These are phyloP conservation scores for Brassica napus DNA, from an alignment of 345 rosid genomes.

Conservation along the genomic window DNA sequence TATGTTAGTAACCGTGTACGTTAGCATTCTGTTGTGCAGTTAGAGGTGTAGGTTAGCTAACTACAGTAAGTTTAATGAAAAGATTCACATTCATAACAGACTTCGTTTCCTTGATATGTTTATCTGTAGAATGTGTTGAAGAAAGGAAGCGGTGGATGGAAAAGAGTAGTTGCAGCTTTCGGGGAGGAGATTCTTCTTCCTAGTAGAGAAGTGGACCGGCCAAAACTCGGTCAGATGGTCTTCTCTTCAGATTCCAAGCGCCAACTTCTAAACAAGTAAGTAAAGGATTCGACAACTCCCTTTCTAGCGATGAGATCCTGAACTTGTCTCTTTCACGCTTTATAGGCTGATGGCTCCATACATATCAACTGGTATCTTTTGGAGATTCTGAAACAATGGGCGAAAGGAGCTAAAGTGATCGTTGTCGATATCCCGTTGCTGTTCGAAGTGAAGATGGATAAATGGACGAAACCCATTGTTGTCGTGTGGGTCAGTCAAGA, in stretches of 20 bases:
- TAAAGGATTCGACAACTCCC: too few species aligned
- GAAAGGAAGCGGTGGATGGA: slow-evolving; percentile 67
- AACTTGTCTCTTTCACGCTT: background rate
- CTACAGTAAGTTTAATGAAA: too few species aligned
- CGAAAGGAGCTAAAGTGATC: slow-evolving; percentile 63
- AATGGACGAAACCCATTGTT: slow-evolving; percentile 77
- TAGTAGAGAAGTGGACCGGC: slow-evolving; percentile 65
- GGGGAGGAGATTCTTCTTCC: slow-evolving; percentile 63
- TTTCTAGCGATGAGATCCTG: background rate
- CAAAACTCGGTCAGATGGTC: slow-evolving; percentile 78
- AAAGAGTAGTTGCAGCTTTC: slow-evolving; percentile 57
- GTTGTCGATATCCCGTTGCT: slow-evolving; percentile 82
- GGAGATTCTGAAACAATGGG: slow-evolving; percentile 73
- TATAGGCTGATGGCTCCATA: slow-evolving; percentile 74
- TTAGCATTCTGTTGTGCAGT: too few species aligned
- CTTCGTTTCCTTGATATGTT: too few species aligned
- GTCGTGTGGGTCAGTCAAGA: slow-evolving; percentile 67
- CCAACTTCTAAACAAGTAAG: slow-evolving; percentile 60
- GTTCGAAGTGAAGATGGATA: slow-evolving; percentile 84
- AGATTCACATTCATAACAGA: too few species aligned
- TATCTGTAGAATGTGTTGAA: slow-evolving; percentile 57
- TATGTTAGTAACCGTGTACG: too few species aligned
- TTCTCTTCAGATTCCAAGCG: slow-evolving; percentile 81
- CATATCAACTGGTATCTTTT: slow-evolving; percentile 73
- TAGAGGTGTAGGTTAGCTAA: too few species aligned